phyloP scores from a whole-genome alignment of 257 asterid species.

The Orobanche coerulescens region DNA sequence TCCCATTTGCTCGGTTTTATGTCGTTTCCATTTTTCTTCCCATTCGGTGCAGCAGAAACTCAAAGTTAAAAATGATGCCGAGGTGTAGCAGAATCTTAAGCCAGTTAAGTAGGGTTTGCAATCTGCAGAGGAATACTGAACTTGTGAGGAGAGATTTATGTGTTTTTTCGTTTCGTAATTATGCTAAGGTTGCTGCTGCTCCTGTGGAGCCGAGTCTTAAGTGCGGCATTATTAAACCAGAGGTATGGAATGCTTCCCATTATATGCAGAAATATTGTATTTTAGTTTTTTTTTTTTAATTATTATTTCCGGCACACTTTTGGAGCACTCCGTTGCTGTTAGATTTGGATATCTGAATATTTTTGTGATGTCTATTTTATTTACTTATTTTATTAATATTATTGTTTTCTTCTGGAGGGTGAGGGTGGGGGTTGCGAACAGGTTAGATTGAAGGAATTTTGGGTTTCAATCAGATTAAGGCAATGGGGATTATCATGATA shows the following conservation, averaged over 20 bases:
- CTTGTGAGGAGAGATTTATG: slow-evolving; percentile 26
- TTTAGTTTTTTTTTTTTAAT: too few relatives aligned
- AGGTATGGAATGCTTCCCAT: slow-evolving; percentile 27
- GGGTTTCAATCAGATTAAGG: slow-evolving; percentile 4
- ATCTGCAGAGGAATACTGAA: slow-evolving; percentile 24
- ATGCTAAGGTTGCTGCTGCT: slow-evolving; percentile 48
- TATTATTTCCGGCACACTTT: not conserved
- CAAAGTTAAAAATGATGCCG: slow-evolving; percentile 50
- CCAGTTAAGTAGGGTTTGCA: slow-evolving; percentile 30
- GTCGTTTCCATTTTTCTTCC: too few relatives aligned
- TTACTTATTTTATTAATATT: not conserved
- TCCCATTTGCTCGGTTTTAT: too few relatives aligned
- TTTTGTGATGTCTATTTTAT: not conserved
- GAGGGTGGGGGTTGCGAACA: too few relatives aligned
- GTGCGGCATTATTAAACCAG: slow-evolving; percentile 24
- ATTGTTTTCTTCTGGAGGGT: too few relatives aligned
- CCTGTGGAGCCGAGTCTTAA: slow-evolving; percentile 32
- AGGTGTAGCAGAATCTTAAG: slow-evolving; percentile 53
- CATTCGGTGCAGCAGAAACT: too few relatives aligned
- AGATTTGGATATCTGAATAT: not conserved
- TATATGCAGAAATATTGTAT: not conserved
- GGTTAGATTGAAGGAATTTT: not conserved
- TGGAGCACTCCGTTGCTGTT: not conserved
- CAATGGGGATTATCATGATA: not conserved
- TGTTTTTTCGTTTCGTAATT: slow-evolving; percentile 28